Percentiles rank a stretch among this genome's conserved stretches.
Conservation (phyloP, 352 stramenopile species). For the Thraustotheca clavata region DNA sequence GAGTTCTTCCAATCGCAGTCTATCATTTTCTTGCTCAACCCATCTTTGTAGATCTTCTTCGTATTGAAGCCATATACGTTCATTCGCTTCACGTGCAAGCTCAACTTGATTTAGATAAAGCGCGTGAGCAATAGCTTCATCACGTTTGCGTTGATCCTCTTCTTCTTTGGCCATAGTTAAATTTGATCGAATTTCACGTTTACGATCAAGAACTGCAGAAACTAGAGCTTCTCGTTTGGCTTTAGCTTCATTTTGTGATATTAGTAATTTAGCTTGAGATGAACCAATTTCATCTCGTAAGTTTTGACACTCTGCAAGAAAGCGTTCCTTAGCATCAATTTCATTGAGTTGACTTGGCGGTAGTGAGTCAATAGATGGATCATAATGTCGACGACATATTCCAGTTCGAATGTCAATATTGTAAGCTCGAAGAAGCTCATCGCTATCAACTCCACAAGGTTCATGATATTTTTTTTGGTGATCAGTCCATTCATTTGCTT, state of each 20-base stretch:
- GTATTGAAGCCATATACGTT: constrained; percentile 56
- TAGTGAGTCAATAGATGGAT: not conserved
- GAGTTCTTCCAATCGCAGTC: constrained; percentile 36
- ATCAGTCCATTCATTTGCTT: not conserved
- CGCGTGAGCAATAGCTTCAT: constrained; percentile 36
- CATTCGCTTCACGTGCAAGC: constrained; percentile 37
- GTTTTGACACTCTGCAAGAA: not conserved
- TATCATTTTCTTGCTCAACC: constrained; percentile 37
- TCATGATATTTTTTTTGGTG: not conserved
- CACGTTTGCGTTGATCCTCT: constrained; percentile 38
- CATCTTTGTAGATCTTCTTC: constrained; percentile 59
- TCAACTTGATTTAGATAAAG: constrained; percentile 32
- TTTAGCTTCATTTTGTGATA: not conserved
- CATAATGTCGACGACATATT: not conserved
- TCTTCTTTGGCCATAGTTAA: constrained; percentile 58
- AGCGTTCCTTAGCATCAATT: constrained; percentile 1
- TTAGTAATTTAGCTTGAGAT: not conserved
- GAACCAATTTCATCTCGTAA: not conserved
- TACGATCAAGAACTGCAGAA: constrained; percentile 32
- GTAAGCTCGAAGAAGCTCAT: not conserved
- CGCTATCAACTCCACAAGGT: constrained; percentile 9
- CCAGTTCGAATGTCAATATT: not conserved
- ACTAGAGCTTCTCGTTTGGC: not conserved
- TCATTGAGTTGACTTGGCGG: constrained; percentile 6
- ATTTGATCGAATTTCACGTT: constrained; percentile 48